phyloP scores from a whole-genome alignment of 495 filamentous ascomycete genomes.

The Annulohypoxylon stygium region DNA sequence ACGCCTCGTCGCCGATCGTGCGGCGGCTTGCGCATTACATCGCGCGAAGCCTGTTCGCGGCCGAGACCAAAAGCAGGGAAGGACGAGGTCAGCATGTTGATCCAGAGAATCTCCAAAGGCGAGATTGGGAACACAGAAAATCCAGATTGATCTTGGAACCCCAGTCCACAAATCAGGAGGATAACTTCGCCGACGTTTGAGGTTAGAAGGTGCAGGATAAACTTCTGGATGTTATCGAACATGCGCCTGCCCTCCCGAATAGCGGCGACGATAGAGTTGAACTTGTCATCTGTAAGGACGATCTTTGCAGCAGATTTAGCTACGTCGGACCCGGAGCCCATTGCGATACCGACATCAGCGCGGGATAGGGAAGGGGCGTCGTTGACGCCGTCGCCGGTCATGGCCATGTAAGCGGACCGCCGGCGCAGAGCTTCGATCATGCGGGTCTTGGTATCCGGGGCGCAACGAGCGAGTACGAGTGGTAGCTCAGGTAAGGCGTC shows the following conservation, averaged over 20 bases:
- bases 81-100: slow-evolving; percentile 82
- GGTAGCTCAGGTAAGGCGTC: slow-evolving; percentile 70
- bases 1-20: slow-evolving; percentile 75
- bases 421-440: slow-evolving; percentile 78
- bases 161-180: slow-evolving; percentile 76
- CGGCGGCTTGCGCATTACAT: slow-evolving; percentile 79
- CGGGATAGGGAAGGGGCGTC: slow-evolving; percentile 82
- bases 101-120: slow-evolving; percentile 82
- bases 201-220: slow-evolving; percentile 78
- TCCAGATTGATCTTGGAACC: slow-evolving; percentile 72
- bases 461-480: slow-evolving; percentile 74
- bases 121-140: slow-evolving; percentile 81
- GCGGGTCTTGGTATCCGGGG: slow-evolving; percentile 74
- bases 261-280: slow-evolving; percentile 80
- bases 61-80: slow-evolving; percentile 82
- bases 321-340: slow-evolving; percentile 91
- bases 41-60: slow-evolving; percentile 73
- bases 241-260: slow-evolving; percentile 79
- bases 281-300: slow-evolving; percentile 90
- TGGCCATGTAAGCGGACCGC: slow-evolving; percentile 69
- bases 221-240: slow-evolving; percentile 88
- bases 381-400: slow-evolving; percentile 86
- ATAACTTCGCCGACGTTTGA: slow-evolving; percentile 83
- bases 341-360: slow-evolving; percentile 87
- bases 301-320: slow-evolving; percentile 90